Base-by-base conservation (phyloP, 108 stramenopile genomes). In the Cyclostephanos invisitatus region DNA sequence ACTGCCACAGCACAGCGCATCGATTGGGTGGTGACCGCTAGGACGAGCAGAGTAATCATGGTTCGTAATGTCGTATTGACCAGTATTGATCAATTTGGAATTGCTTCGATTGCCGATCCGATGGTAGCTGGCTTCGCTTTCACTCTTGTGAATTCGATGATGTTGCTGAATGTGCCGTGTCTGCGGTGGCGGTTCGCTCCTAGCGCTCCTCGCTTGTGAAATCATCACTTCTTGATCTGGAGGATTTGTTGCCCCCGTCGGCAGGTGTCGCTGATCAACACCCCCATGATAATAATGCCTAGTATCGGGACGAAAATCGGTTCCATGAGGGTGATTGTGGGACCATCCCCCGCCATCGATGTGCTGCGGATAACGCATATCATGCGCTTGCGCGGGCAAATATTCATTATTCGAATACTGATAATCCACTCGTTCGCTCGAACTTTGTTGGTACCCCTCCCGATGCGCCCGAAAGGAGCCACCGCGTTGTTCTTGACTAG, bases 111-210 rank as follows among this genome's bases (percentile, higher is more conserved):
- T 46, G 17, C 44, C 44, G 17, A 17, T 15, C 44, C 20, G 60
- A 40, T 44, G 2, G 21, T 36, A 7, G 28, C 3, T 42, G 37
- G 60, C 44, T 21, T 61, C 60, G 37, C 60, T 61, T 36, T 61
- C 60, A 61, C 60, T 61, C 5, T n/a, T 61, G 36, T 42, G 38
- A 38, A 61, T 37, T n/a, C 38, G 60, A 61, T 36, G 17, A 61
- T 54, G 22, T 7, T 24, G 25, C 22, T 24, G 22, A 24, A 21
- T 18, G 0, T 54, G 53, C 0, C 3, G 53, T 25, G 22, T 54
- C 22, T 0, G 25, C 21, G 9, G 44, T 12, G 10, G 53, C 21
- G 53, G 53, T 25, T 54, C 22, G 12, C 53, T 54, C 5, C 25
- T 27, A 25, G 53, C 12, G 22, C 53, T 54, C 22, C 22, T 8